These are phyloP conservation scores for Luzula sylvatica DNA, from an alignment of 176 grass and related monocot genomes.

Conservation along the genomic window DNA sequence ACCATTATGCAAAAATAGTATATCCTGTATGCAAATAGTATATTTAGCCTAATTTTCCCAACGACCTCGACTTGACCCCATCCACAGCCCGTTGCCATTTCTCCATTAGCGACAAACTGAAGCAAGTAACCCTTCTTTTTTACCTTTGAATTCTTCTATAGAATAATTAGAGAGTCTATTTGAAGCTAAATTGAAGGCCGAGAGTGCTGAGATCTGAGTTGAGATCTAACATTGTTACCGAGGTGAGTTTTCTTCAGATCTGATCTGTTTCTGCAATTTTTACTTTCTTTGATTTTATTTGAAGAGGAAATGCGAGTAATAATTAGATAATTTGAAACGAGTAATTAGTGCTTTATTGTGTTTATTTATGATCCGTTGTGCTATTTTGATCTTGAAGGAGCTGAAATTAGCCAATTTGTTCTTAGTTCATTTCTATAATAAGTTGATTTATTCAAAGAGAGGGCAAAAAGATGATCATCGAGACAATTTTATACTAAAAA, in stretches of 20 bases:
- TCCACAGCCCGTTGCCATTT: neutral
- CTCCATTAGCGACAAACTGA: neutral
- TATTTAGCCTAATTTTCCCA: neutral
- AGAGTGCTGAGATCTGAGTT: conserved; percentile 29
- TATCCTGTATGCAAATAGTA: neutral
- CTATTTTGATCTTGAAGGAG: neutral
- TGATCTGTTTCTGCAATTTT: neutral
- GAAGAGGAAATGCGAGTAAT: neutral
- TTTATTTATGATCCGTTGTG: neutral
- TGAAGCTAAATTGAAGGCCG: neutral
- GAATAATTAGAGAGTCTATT: neutral
- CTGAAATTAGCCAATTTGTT: neutral
- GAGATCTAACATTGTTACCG: conserved; percentile 78
- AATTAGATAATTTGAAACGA: neutral
- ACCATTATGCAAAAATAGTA: neutral
- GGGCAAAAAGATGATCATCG: neutral
- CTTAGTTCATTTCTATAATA: no score
- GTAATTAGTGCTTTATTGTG: conserved; percentile 7
- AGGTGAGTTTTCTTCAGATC: conserved; percentile 41
- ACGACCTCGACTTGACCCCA: conserved; percentile 1
- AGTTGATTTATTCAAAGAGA: no score
- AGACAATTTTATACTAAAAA: neutral
- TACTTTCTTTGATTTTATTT: conserved; percentile 10
- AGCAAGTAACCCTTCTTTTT: conserved; percentile 3
- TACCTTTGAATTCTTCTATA: conserved; percentile 16